Conservation (phyloP, 2,329 filamentous ascomycete species). For the Aspergillus flavus region DNA sequence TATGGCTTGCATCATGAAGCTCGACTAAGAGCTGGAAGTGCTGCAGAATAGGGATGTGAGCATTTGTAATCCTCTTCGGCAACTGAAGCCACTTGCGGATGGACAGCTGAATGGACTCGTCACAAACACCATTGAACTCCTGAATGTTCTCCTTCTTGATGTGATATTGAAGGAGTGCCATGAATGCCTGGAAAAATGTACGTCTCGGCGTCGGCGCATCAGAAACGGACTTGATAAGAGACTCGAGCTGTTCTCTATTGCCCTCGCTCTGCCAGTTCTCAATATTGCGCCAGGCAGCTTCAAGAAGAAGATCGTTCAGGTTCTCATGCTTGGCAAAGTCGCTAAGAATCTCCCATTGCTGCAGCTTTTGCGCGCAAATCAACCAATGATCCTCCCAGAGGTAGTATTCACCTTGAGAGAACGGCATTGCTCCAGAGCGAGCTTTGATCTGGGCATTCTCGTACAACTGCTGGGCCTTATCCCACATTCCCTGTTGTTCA, state of each 20-base stretch:
- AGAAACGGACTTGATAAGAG: conserved; percentile 94
- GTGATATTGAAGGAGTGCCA: conserved; percentile 92
- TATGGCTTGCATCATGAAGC: conserved; percentile 94
- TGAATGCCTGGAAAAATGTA: conserved; percentile 98
- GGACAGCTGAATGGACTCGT: conserved; percentile 95
- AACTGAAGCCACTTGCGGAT: conserved; percentile 99
- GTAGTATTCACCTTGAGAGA: conserved; percentile 96
- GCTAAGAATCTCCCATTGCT: conserved; percentile 97
- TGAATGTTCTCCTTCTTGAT: conserved; percentile 77
- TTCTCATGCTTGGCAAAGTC: conserved; percentile 99
- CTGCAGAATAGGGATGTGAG: conserved; percentile 90
- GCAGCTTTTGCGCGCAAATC: conserved; percentile 93
- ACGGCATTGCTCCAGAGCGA: conserved; percentile 90
- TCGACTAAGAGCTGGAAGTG: conserved; percentile 98
- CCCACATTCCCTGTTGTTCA: conserved; percentile 99
- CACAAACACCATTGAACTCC: conserved; percentile 88
- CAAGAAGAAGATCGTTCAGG: conserved; percentile 90
- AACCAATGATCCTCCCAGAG: conserved; percentile 99
- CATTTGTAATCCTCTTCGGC: conserved; percentile 89
- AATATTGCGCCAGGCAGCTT: conserved; percentile 92
- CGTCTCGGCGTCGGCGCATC: conserved; percentile 93
- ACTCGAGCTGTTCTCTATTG: conserved; percentile 86
- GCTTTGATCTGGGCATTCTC: conserved; percentile 97
- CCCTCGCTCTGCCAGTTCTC: conserved; percentile 91
- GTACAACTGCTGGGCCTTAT: conserved; percentile 96